These are phyloP conservation scores for cucumber (Cucumis sativus) DNA, from an alignment of 306 rosid genomes.

Conservation along the genomic window Cucumber_9930_V3 NC_026655.2:205001-205500, in stretches of 20 bases:
- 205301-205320: background rate
- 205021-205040: background rate
- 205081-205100: background rate
- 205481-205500: background rate
- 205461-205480: background rate
- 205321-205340: background rate
- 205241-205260: background rate
- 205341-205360: background rate
- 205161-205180: background rate
- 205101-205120: background rate
- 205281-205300: background rate
- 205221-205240: background rate
- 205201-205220: background rate
- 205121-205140: background rate
- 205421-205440: background rate
- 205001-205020: background rate
- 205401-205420: background rate
- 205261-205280: background rate
- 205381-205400: background rate
- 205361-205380: background rate
- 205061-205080: background rate
- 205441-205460: background rate
- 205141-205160: background rate
- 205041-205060: background rate
- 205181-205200: background rate